Evolutionary conservation across 2,329 filamentous ascomycete genomes (phyloP).

Genomic region (Fusarium austroafricanum): DNA sequence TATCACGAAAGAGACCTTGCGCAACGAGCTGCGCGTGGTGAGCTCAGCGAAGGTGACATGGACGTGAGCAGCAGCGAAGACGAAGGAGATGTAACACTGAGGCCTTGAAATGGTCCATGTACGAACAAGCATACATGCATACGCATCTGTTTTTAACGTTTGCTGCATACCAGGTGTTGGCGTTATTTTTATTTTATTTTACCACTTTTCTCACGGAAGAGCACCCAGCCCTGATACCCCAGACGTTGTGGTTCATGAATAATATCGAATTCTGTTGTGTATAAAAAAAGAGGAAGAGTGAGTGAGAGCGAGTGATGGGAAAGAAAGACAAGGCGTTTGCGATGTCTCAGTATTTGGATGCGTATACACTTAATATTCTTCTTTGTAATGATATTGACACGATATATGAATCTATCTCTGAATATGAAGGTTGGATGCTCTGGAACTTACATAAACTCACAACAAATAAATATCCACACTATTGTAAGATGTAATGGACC

Average conservation of each 20-base stretch:
- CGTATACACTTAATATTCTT: constrained; percentile 36
- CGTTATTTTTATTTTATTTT: constrained; percentile 12
- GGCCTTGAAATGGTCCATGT: constrained; percentile 44
- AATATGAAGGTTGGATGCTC: neutral
- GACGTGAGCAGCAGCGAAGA: constrained; percentile 49
- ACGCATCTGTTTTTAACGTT: constrained; percentile 18
- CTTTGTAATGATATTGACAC: constrained; percentile 33
- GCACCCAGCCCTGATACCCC: constrained; percentile 41
- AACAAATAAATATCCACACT: no score
- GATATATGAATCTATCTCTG: constrained; percentile 25
- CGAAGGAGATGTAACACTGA: constrained; percentile 52
- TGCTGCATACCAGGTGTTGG: constrained; percentile 27
- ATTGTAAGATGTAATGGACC: neutral
- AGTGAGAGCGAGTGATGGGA: neutral
- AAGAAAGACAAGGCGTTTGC: constrained; percentile 20
- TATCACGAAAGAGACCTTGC: constrained; percentile 69
- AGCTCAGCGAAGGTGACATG: constrained; percentile 56
- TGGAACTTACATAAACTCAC: no score
- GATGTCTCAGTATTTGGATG: constrained; percentile 26
- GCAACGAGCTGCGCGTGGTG: constrained; percentile 61
- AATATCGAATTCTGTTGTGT: constrained; percentile 39
- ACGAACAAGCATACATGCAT: constrained; percentile 22
- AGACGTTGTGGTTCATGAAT: constrained; percentile 34
- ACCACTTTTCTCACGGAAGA: constrained; percentile 15
- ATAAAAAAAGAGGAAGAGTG: constrained; percentile 24